A percentile compares a stretch with the other conserved stretches of the same genome.
phyloP scores from a whole-genome alignment of 306 rosid species.

The Glycine latifolia region DNA sequence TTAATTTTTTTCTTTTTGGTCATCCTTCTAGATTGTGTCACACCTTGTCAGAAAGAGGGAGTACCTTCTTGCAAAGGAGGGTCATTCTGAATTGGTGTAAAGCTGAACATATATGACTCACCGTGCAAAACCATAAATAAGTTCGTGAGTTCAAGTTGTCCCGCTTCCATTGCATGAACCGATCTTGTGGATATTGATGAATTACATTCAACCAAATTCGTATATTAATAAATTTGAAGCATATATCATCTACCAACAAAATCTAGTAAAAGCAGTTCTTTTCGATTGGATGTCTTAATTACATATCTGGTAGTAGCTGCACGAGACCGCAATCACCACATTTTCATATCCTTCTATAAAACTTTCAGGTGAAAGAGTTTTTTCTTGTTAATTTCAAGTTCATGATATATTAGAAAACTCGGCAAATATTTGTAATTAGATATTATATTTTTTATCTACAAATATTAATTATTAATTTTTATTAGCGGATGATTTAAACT shows the following conservation, averaged over 20 bases:
- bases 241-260: conserved; percentile 14
- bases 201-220: conserved; percentile 9
- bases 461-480: too few species aligned
- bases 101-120: background rate
- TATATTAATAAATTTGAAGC: conserved; percentile 22
- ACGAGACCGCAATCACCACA: background rate
- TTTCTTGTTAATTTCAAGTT: too few species aligned
- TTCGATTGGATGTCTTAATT: background rate
- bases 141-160: conserved; percentile 3
- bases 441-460: too few species aligned
- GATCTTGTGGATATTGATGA: background rate
- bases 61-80: background rate
- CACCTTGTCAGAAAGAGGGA: background rate
- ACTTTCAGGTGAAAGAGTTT: too few species aligned
- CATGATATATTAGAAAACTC: too few species aligned
- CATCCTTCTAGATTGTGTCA: background rate
- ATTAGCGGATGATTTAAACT: too few species aligned
- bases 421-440: too few species aligned
- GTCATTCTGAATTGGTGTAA: background rate
- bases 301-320: background rate
- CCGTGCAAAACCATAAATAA: conserved; percentile 37
- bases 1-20: background rate
- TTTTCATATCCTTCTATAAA: background rate
- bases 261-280: conserved; percentile 1
- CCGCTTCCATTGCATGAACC: conserved; percentile 24